Evolutionary conservation across 768 basidiomycete species (phyloP), one percentile per base, ranked within the genome.

Genomic region (Kwoniella heveanensis): DNA sequence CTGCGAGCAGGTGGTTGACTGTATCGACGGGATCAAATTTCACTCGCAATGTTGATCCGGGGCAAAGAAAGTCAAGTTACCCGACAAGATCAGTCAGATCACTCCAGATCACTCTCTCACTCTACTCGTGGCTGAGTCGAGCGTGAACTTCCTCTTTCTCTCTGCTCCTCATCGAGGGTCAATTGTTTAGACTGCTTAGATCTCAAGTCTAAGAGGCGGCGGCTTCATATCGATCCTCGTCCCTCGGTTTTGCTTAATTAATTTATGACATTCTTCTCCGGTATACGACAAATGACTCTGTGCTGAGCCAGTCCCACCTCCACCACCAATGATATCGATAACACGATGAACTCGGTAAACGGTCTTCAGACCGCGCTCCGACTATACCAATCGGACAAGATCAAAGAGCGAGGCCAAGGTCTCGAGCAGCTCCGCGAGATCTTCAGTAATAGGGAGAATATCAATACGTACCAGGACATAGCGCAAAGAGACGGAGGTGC

Each of bases 361-460:
- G 74, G 74, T 46, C 65, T 76, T 13, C 62, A 69, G 48, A 24
- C 55, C 29, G 77, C 76, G 30, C 68, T 77, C 54, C 62, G 53
- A 36, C 59, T 64, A 12, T 64, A 72, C 47, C 48, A 67, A 7
- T 75, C 76, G 2, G 83, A 85, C 54, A 90, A 87, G 67, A 82
- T 88, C 71, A 89, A 85, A 70, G 88, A 90, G 32, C 83, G 91
- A 19, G 84, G 87, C 60, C 85, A 89, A 54, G 90, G 86, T 17
- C 76, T 90, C 17, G 61, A 81, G 8, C 70, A 82, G 19, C 81
- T 78, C 46, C 68, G 74, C 49, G 73, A 72, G 68, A 79, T 73
- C 15, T 72, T 74, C 64, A 62, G 54, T 55, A 74, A 68, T 60
- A 62, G 73, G 24, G 73, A 63, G 59, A 78, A 65, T 90, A 51